Evolutionary conservation across 192 early-diverging fungal species (phyloP), one percentile per base, ranked within the genome.

Genomic region (Mortierella antarctica): DNA sequence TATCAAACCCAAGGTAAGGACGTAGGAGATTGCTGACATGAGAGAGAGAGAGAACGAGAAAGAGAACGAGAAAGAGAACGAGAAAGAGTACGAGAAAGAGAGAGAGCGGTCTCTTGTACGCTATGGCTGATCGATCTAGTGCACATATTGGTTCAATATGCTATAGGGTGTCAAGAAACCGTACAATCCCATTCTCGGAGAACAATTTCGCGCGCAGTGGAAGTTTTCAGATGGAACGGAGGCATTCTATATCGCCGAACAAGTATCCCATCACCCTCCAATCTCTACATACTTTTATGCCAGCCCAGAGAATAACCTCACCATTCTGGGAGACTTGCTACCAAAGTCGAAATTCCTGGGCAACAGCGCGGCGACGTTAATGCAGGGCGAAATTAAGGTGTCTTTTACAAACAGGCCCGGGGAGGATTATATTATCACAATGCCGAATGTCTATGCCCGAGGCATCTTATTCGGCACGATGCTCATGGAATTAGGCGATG

Each of bases 231-330:
- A 95, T 79, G 82, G 79, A 7, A 90, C 94, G 44, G 85, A 90
- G 54, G 92, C 94, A 21, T 92, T 87, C 70, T 96, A 93, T 74
- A 74, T 97, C 10, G 88, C 94, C 17, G 97, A 99, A 83, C 97
- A 99, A 82, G 92, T 96, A 11, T 93, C 94, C 46, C 97, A 99
- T 84, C 95, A 97, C 74, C 97, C 97, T 56, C 96, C 97, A 4
- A 91, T 97, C 55, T 95, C 94, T 0, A 91, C 93, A 39, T 94
- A 90, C 74, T 94, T 90, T 79, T 95, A 94, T 80, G 87, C 91
- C 49, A 91, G 91, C 65, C 96, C 97, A 7, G 91, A 94, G 42
- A 91, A 95, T 70, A 88, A 92, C 62, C 83, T 97, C 45, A 84
- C 84, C 18, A 93, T 98, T 45, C 65, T 85, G 53, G 97, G 97